These are phyloP conservation scores for Phaffomyces opuntiae DNA, from an alignment of 805 yeast genomes.

Conservation along the genomic window DNA sequence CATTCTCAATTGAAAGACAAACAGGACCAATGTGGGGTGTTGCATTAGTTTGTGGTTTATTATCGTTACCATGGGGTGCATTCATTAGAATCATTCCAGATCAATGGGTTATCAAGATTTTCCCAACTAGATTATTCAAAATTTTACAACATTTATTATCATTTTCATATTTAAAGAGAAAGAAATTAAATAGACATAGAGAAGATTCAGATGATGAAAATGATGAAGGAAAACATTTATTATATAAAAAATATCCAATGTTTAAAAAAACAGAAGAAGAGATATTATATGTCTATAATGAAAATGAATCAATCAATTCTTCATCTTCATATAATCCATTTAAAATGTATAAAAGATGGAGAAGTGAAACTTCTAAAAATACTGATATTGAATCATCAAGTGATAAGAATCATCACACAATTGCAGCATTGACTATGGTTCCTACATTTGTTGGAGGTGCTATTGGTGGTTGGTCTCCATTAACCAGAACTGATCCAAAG, in stretches of 20 bases:
- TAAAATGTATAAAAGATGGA: conserved; percentile 22
- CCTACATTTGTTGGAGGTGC: conserved; percentile 54
- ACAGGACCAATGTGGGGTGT: conserved; percentile 87
- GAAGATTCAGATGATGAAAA: conserved; percentile 11
- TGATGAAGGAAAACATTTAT: conserved; percentile 12
- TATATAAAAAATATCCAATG: conserved; percentile 26
- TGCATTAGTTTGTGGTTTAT: conserved; percentile 72
- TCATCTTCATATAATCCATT: conserved; percentile 14
- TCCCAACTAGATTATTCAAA: conserved; percentile 47
- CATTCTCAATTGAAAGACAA: conserved; percentile 76
- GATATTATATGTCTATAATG: conserved; percentile 17
- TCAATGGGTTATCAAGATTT: conserved; percentile 52
- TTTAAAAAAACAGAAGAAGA: conserved; percentile 27
- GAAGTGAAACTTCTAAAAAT: conserved; percentile 7
- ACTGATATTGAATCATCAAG: conserved; percentile 9
- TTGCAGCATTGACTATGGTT: conserved; percentile 42
- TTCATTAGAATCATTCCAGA: conserved; percentile 81
- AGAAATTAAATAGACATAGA: neutral
- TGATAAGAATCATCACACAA: conserved; percentile 18
- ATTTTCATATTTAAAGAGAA: conserved; percentile 14
- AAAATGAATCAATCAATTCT: conserved; percentile 4
- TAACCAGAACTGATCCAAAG: neutral
- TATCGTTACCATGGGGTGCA: conserved; percentile 76
- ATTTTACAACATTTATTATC: conserved; percentile 12
- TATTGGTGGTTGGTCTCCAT: conserved; percentile 43